These are phyloP conservation scores for Plantago ovata DNA, from an alignment of 257 asterid genomes.

Conservation along the genomic window DNA sequence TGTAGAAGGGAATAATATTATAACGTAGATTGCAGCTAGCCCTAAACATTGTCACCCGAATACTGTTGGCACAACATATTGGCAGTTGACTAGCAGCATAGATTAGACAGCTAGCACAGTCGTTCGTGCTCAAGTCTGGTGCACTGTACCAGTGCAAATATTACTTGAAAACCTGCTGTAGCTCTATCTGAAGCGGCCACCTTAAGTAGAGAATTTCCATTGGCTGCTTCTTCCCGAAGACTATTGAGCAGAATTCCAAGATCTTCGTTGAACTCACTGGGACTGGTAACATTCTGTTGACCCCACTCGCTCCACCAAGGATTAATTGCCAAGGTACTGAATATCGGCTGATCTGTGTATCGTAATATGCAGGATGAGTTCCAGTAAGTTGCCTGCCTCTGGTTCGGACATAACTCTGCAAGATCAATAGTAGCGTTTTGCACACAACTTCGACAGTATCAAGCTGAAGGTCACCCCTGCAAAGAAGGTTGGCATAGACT, in stretches of 20 bases:
- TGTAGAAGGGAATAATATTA: conserved; percentile 1
- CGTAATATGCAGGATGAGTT: conserved; percentile 21
- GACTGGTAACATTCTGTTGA: not conserved
- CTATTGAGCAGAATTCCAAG: conserved; percentile 4
- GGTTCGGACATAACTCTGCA: conserved; percentile 17
- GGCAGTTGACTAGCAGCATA: not conserved
- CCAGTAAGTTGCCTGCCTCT: conserved; percentile 26
- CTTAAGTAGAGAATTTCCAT: not conserved
- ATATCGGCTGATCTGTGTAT: conserved; percentile 29
- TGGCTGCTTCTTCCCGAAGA: conserved; percentile 17
- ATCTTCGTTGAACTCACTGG: conserved; percentile 7
- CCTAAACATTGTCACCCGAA: not conserved
- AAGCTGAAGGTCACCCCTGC: conserved; percentile 30
- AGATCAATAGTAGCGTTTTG: not conserved
- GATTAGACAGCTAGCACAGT: conserved; percentile 5
- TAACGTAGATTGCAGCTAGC: conserved; percentile 19
- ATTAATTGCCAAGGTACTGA: not conserved
- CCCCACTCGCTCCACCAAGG: too few relatives aligned
- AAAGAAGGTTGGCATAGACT: conserved; percentile 24
- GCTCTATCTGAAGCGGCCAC: too few relatives aligned
- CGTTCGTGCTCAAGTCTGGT: conserved; percentile 9
- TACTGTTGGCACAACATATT: not conserved
- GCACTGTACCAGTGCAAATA: conserved; percentile 20
- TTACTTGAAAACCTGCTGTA: not conserved
- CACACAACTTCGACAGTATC: conserved; percentile 21